Evolutionary conservation across 495 filamentous ascomycete species (phyloP), one percentile per base, ranked within the genome.

Genomic region (Filosporella fistucella): DNA sequence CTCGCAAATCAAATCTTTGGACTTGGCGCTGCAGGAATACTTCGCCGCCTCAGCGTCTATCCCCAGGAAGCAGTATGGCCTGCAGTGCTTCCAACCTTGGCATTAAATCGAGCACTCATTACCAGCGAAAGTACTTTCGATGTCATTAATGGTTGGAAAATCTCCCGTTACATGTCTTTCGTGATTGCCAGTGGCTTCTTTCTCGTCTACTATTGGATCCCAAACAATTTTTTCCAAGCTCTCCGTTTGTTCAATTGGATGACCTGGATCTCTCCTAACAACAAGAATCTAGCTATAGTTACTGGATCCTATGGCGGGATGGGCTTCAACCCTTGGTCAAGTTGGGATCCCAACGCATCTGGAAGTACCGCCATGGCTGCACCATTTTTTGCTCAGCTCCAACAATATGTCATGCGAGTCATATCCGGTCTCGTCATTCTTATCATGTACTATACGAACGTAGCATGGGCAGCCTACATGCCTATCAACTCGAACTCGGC

Each of bases 181-280:
- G 11, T 46, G 21, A 16, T 46, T 9, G 12, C 18, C 23, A 16
- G 16, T 12, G 11, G 13, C 12, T n/a, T 23, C 20, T 21, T 46
- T 13, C 14, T 46, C 20, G 10, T 20, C 4, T 46, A 46, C 43
- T 46, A 24, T 24, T 46, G 30, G 30, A 25, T 46, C n/a, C 43
- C 43, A 36, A 37, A 37, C 32, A 3, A 14, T 17, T 16, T 46
- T n/a, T 46, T 46, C 20, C 11, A 10, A 1, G 32, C 43, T 21
- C 43, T 32, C 1, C 22, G 4, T 23, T 29, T 11, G 9, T 46
- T 46, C 24, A 29, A 14, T 14, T 46, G 43, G 43, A 46, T 46
- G 32, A 46, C 43, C n/a, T 37, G 43, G 43, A 46, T 46, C 13
- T 2, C 30, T 6, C 43, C 43, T 13, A 25, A 37, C 18, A 46